These are phyloP conservation scores for Diaporthe humulicola DNA, from an alignment of 2,329 filamentous ascomycete genomes.

Conservation along the genomic window DNA sequence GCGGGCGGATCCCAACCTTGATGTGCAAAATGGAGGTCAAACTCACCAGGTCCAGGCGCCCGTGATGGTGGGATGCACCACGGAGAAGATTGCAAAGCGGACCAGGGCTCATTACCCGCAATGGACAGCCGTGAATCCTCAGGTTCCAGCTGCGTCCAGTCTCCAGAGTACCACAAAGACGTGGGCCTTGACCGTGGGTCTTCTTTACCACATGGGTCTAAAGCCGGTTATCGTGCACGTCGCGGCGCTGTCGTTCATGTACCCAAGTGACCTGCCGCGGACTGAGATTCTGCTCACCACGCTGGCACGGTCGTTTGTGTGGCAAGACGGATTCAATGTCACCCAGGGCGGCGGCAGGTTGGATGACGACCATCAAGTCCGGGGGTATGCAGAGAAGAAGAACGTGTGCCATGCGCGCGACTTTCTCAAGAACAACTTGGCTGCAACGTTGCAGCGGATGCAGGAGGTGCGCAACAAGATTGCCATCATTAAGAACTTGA, in stretches of 20 bases:
- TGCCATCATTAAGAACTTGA: background rate
- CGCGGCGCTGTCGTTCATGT: background rate
- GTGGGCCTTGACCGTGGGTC: background rate
- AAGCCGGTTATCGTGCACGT: background rate
- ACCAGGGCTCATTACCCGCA: background rate
- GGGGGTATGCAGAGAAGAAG: background rate
- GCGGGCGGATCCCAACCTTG: background rate
- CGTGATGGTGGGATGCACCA: background rate
- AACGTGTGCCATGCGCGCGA: background rate
- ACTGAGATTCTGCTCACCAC: slow-evolving; percentile 12
- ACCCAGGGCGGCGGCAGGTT: background rate
- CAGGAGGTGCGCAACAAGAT: slow-evolving; percentile 4
- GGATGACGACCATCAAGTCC: background rate
- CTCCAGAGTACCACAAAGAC: background rate
- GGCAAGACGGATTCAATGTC: slow-evolving; percentile 8
- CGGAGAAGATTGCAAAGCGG: background rate
- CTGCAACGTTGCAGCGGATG: background rate
- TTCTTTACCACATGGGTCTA: background rate
- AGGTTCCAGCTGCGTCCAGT: background rate
- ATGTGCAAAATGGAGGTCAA: background rate
- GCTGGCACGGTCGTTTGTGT: background rate
- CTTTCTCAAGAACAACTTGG: background rate
- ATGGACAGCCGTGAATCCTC: background rate
- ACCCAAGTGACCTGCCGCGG: background rate
- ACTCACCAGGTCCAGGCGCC: slow-evolving; percentile 9